Evolutionary conservation across 805 yeast species (phyloP).

Genomic region (Candida vartiovaarae): DNA sequence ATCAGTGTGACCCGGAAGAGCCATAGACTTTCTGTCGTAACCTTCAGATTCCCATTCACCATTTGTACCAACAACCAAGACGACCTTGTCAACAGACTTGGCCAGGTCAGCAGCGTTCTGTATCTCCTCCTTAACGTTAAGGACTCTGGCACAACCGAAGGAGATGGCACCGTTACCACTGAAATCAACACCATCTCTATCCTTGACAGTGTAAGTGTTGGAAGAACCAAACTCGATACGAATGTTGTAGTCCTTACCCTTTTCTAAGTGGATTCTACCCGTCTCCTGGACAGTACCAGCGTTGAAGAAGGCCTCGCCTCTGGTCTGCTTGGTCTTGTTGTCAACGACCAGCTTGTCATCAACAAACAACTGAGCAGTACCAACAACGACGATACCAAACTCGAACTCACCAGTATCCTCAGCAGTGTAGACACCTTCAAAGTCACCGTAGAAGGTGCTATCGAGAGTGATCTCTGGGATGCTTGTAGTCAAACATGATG

Average conservation of each 20-base stretch:
- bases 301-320: constrained; percentile 46
- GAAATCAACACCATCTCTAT: constrained; percentile 15
- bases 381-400: constrained; percentile 45
- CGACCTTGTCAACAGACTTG: constrained; percentile 42
- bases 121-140: constrained; percentile 28
- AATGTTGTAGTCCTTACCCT: constrained; percentile 39
- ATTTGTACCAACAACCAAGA: constrained; percentile 45
- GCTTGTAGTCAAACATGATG: constrained; percentile 26
- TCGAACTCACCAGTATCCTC: constrained; percentile 41
- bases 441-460: constrained; percentile 35
- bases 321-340: constrained; percentile 44
- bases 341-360: constrained; percentile 49
- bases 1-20: constrained; percentile 43
- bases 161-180: constrained; percentile 31
- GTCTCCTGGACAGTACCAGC: constrained; percentile 47
- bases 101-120: constrained; percentile 42
- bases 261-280: constrained; percentile 31
- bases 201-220: constrained; percentile 27
- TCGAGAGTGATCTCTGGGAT: constrained; percentile 14
- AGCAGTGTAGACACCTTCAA: constrained; percentile 40
- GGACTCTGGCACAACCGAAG: constrained; percentile 27
- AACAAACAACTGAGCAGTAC: constrained; percentile 49
- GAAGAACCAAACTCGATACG: constrained; percentile 47
- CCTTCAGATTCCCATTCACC: constrained; percentile 59
- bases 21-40: constrained; percentile 44